Evolutionary conservation across 345 rosid genomes (phyloP).

Genomic region (Arabis hirsuta): DNA sequence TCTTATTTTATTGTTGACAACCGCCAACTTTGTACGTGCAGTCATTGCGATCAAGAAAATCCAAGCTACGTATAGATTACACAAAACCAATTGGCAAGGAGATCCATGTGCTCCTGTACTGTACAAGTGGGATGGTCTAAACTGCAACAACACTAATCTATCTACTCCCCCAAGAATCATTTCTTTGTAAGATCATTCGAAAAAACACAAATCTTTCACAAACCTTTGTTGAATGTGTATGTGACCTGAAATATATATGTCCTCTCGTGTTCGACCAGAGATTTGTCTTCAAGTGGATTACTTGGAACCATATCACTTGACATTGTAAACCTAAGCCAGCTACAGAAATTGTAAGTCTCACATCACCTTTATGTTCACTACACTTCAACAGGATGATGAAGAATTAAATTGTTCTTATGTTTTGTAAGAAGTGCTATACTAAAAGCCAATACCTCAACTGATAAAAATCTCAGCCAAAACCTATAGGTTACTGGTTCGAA

Average conservation of each 20-base stretch:
- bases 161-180: not conserved
- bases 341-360: not conserved
- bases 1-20: not conserved
- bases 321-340: not conserved
- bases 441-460: too few relatives aligned
- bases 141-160: not conserved
- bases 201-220: not conserved
- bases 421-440: not conserved
- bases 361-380: not conserved
- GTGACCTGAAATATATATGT: not conserved
- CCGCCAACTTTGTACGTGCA: not conserved
- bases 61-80: not conserved
- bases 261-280: not conserved
- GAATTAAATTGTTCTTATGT: too few relatives aligned
- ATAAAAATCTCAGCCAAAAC: too few relatives aligned
- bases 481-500: too few relatives aligned
- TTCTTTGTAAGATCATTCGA: not conserved
- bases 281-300: not conserved
- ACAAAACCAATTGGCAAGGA: not conserved
- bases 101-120: not conserved
- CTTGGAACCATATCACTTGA: not conserved
- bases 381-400: too few relatives aligned
- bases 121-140: not conserved
- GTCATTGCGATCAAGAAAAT: not conserved
- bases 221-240: not conserved